Evolutionary conservation across 2,329 filamentous ascomycete species (phyloP).

Genomic region (Calonectria fujianensis): DNA sequence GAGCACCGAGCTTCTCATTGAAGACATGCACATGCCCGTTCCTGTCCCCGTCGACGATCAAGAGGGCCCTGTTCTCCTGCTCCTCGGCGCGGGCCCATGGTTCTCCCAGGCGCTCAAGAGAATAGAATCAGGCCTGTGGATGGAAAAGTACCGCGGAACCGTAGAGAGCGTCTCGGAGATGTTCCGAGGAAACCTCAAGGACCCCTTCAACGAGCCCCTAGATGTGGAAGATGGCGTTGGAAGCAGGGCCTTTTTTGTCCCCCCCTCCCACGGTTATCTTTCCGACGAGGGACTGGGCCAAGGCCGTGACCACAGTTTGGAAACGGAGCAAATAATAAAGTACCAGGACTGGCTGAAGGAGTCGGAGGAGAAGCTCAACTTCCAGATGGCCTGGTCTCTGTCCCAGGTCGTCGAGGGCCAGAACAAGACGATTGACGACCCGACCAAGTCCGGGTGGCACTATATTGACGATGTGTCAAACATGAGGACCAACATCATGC

Average conservation of each 20-base stretch:
- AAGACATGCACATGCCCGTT: slow-evolving; percentile 9
- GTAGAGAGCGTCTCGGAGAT: slow-evolving; percentile 49
- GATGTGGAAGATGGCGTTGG: slow-evolving; percentile 52
- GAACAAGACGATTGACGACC: slow-evolving; percentile 48
- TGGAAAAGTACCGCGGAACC: slow-evolving; percentile 43
- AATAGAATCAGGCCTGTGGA: neutral
- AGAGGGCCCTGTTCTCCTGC: slow-evolving; percentile 2
- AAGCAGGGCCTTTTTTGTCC: slow-evolving; percentile 54
- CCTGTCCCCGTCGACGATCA: neutral
- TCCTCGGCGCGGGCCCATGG: slow-evolving; percentile 4
- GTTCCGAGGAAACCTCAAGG: slow-evolving; percentile 43
- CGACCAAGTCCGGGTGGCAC: slow-evolving; percentile 55
- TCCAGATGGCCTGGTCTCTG: slow-evolving; percentile 49
- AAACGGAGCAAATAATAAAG: slow-evolving; percentile 42
- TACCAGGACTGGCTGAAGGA: slow-evolving; percentile 48
- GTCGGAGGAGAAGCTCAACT: slow-evolving; percentile 42
- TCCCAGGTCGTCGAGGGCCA: slow-evolving; percentile 44
- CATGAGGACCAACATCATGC: slow-evolving; percentile 64
- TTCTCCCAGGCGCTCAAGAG: slow-evolving; percentile 15
- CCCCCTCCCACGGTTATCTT: slow-evolving; percentile 38
- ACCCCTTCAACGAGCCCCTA: slow-evolving; percentile 47
- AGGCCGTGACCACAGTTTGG: neutral
- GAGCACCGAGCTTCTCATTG: neutral
- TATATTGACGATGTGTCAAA: slow-evolving; percentile 55
- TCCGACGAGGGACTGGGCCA: neutral